Conservation (phyloP, 2,329 filamentous ascomycete species). For the Shiraia sp. region DNA sequence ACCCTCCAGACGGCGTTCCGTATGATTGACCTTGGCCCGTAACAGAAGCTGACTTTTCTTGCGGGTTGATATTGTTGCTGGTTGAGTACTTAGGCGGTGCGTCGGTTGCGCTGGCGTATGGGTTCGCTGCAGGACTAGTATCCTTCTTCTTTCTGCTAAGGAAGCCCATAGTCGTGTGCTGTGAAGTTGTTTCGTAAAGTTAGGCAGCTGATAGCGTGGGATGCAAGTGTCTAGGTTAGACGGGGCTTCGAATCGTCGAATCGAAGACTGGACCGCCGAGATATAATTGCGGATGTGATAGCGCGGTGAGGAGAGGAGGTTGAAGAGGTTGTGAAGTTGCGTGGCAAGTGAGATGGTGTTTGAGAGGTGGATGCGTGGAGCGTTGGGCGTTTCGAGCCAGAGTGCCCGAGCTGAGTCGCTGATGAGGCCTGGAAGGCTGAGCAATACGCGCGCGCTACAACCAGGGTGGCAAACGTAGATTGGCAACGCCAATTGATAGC, state of each 20-base stretch:
- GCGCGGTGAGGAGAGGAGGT: not conserved
- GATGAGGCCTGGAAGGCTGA: constrained; percentile 19
- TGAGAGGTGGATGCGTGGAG: constrained; percentile 20
- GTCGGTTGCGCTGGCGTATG: constrained; percentile 50
- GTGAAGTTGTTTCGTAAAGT: not conserved
- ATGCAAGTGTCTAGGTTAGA: constrained; percentile 17
- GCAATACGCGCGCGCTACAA: constrained; percentile 12
- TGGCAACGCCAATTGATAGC: no score
- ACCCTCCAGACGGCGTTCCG: constrained; percentile 46
- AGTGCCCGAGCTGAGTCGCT: constrained; percentile 22
- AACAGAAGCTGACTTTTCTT: constrained; percentile 51
- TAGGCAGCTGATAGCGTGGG: constrained; percentile 19
- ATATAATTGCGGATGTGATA: not conserved
- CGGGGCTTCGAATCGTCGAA: not conserved
- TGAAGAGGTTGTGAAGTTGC: constrained; percentile 8
- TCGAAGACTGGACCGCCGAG: not conserved
- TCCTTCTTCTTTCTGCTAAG: constrained; percentile 58
- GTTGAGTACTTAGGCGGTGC: constrained; percentile 46
- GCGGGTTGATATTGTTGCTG: constrained; percentile 38
- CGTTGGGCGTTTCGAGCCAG: constrained; percentile 28
- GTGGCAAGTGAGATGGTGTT: constrained; percentile 17
- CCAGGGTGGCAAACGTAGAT: not conserved
- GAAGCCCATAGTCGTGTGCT: constrained; percentile 48
- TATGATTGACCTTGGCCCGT: constrained; percentile 48
- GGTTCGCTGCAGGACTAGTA: constrained; percentile 54